Percentiles rank a stretch among this genome's conserved stretches.
These are phyloP conservation scores for Aspergillus fischeri DNA, from an alignment of 2,329 filamentous ascomycete species.

Conservation along the genomic window DNA sequence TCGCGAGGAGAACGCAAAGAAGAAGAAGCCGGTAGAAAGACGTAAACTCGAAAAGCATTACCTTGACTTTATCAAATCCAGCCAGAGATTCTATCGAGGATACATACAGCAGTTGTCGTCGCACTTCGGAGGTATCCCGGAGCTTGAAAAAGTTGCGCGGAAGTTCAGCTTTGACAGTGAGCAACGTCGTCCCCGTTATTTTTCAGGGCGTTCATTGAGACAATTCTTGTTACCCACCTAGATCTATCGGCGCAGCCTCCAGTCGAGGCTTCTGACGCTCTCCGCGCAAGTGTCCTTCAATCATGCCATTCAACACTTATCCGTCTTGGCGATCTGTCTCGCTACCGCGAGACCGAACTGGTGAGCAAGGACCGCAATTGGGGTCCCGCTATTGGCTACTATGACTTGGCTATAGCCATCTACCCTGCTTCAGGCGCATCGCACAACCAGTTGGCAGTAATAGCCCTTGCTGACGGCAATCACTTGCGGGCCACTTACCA, in stretches of 20 bases:
- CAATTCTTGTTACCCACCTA: conserved; percentile 18
- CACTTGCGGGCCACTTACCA: conserved; percentile 85
- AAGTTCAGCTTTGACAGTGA: conserved; percentile 48
- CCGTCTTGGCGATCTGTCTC: conserved; percentile 81
- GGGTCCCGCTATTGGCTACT: conserved; percentile 77
- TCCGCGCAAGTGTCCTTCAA: conserved; percentile 59
- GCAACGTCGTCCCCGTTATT: conserved; percentile 15
- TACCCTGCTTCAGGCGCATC: conserved; percentile 74
- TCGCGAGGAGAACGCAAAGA: conserved; percentile 48
- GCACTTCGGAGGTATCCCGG: conserved; percentile 53
- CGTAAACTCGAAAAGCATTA: conserved; percentile 81
- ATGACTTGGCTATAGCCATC: conserved; percentile 73
- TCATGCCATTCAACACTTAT: conserved; percentile 82
- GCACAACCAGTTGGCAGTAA: conserved; percentile 86
- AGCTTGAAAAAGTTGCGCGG: conserved; percentile 55
- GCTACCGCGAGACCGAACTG: conserved; percentile 74
- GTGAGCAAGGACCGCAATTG: conserved; percentile 71
- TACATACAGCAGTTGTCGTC: conserved; percentile 74
- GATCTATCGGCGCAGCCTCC: conserved; percentile 43
- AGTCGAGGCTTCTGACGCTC: conserved; percentile 44
- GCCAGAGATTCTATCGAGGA: conserved; percentile 82
- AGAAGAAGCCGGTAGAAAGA: conserved; percentile 57
- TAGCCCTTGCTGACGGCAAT: conserved; percentile 70
- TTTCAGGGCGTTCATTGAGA: conserved; percentile 6
- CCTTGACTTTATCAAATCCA: conserved; percentile 77